Evolutionary conservation across 768 basidiomycete genomes (phyloP).

Genomic region (Leccinum arenicola): DNA sequence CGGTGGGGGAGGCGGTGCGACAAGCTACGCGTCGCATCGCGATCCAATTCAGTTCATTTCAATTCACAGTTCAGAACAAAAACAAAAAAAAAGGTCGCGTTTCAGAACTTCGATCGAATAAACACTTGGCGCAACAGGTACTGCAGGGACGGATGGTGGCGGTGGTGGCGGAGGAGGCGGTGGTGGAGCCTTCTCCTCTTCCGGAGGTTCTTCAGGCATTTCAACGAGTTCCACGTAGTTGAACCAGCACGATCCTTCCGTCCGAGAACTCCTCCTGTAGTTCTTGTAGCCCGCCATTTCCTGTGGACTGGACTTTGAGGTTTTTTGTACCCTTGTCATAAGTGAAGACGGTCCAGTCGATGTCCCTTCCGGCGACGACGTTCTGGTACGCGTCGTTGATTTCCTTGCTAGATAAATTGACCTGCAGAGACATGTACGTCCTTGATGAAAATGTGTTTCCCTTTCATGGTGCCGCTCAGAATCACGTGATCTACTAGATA

Average conservation of each 20-base stretch:
- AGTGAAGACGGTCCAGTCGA: too few relatives aligned
- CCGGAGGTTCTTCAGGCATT: slow-evolving; percentile 33
- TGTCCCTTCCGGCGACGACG: too few relatives aligned
- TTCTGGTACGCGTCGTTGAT: too few relatives aligned
- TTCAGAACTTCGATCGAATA: too few relatives aligned
- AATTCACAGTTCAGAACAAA: too few relatives aligned
- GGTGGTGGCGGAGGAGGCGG: not conserved
- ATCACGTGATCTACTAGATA: slow-evolving; percentile 17
- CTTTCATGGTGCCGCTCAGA: not conserved
- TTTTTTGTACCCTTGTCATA: too few relatives aligned
- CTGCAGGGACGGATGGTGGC: slow-evolving; percentile 32
- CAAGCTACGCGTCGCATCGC: slow-evolving; percentile 25
- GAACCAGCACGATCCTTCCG: too few relatives aligned
- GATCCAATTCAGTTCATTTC: not conserved
- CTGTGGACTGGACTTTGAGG: too few relatives aligned
- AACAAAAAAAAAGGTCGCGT: too few relatives aligned
- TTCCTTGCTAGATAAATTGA: slow-evolving; percentile 60
- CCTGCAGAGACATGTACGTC: slow-evolving; percentile 66
- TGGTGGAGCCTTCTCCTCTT: slow-evolving; percentile 20
- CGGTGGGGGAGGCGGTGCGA: slow-evolving; percentile 36
- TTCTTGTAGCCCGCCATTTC: too few relatives aligned
- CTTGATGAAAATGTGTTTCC: too few relatives aligned
- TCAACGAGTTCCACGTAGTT: slow-evolving; percentile 59
- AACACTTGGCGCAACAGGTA: slow-evolving; percentile 18
- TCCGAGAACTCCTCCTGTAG: too few relatives aligned